These are phyloP conservation scores for Penicillium dipodomyicola DNA, from an alignment of 495 filamentous ascomycete species.

Conservation along the genomic window DNA sequence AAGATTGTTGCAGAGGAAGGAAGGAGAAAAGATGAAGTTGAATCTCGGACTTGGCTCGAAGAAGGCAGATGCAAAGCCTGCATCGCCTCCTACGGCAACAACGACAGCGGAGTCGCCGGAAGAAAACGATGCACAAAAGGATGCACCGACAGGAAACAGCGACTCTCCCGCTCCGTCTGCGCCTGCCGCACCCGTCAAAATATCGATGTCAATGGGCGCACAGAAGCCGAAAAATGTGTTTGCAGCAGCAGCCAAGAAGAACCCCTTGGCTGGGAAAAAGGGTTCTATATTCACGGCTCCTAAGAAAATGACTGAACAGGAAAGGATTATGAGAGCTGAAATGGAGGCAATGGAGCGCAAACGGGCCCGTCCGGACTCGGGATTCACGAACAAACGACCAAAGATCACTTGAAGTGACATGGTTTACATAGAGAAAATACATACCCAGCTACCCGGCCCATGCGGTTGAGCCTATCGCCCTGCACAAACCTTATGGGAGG, in stretches of 20 bases:
- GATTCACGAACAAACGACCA: conserved; percentile 38
- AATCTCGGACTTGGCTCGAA: conserved; percentile 58
- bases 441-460: not conserved
- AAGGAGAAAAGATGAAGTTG: conserved; percentile 82
- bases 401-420: conserved; percentile 28
- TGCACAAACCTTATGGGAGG: not conserved
- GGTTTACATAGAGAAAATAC: not conserved
- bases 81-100: conserved; percentile 24
- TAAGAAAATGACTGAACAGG: conserved; percentile 82
- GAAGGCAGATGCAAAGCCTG: conserved; percentile 29
- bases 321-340: conserved; percentile 87
- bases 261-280: conserved; percentile 63
- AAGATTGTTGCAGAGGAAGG: conserved; percentile 60
- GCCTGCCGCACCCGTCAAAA: conserved; percentile 37
- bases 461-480: not conserved
- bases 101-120: conserved; percentile 17
- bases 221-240: conserved; percentile 80
- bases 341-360: conserved; percentile 68
- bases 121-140: conserved; percentile 18
- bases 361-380: conserved; percentile 40
- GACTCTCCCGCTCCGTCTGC: conserved; percentile 25
- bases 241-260: conserved; percentile 62
- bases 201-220: conserved; percentile 58
- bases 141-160: conserved; percentile 23
- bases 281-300: conserved; percentile 57